A percentile compares a stretch with the other conserved stretches of the same genome.
These are phyloP conservation scores for Clarireedia homoeocarpa DNA, from an alignment of 2,329 filamentous ascomycete genomes.

Conservation along the genomic window DNA sequence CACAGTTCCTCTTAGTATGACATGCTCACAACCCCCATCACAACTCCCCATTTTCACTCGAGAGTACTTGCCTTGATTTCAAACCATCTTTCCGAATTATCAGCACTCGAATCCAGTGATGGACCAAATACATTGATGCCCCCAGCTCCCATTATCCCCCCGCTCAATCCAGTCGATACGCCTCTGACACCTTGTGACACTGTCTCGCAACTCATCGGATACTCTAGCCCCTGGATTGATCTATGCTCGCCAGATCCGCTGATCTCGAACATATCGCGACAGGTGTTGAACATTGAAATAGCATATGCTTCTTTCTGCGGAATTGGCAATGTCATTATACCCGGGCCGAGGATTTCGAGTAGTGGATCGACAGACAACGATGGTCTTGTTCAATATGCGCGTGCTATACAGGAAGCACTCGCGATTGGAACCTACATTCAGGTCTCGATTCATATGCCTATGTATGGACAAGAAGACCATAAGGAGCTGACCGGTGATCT, in stretches of 20 bases:
- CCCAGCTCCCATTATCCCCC: conserved; percentile 51
- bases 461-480: conserved; percentile 65
- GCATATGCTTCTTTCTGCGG: conserved; percentile 96
- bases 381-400: conserved; percentile 68
- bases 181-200: conserved; percentile 59
- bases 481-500: conserved; percentile 30
- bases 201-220: conserved; percentile 67
- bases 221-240: conserved; percentile 89
- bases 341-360: conserved; percentile 62
- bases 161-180: conserved; percentile 75
- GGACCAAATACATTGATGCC: conserved; percentile 36
- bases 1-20: conserved; percentile 50
- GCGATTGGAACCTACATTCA: conserved; percentile 67
- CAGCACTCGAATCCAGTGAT: conserved; percentile 36
- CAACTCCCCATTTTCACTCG: conserved; percentile 62
- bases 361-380: conserved; percentile 39
- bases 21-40: conserved; percentile 72
- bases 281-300: conserved; percentile 84
- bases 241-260: conserved; percentile 74
- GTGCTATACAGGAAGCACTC: conserved; percentile 75
- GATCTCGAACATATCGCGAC: conserved; percentile 78
- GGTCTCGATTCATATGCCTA: conserved; percentile 73
- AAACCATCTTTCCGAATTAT: conserved; percentile 38
- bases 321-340: conserved; percentile 71
- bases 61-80: conserved; percentile 57